Evolutionary conservation across 805 yeast genomes (phyloP).

Genomic region (Lipomyces kockii): DNA sequence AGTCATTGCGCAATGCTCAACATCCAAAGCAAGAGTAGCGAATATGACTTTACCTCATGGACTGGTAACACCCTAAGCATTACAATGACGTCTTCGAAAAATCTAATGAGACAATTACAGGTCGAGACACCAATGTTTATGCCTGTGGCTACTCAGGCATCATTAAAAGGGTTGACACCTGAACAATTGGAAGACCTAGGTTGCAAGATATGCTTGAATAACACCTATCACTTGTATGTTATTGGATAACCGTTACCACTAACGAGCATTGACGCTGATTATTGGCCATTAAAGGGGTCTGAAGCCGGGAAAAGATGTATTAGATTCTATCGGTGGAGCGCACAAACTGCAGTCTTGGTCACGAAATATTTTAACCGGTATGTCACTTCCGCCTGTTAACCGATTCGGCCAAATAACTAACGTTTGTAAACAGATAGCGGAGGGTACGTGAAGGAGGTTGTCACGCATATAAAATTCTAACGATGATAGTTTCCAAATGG

Average conservation of each 20-base stretch:
- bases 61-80: constrained; percentile 33
- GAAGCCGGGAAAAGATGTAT: constrained; percentile 50
- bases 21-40: constrained; percentile 52
- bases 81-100: not conserved
- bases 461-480: not conserved
- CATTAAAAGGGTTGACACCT: constrained; percentile 52
- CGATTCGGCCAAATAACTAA: not conserved
- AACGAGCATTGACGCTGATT: not conserved
- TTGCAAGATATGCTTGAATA: constrained; percentile 52
- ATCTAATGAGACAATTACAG: constrained; percentile 15
- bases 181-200: constrained; percentile 49
- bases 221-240: constrained; percentile 49
- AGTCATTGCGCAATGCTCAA: constrained; percentile 50
- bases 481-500: constrained; percentile 49
- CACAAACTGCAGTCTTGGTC: constrained; percentile 51
- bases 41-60: constrained; percentile 52
- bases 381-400: not conserved
- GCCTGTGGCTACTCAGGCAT: constrained; percentile 56
- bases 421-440: constrained; percentile 46
- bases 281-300: constrained; percentile 44
- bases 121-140: constrained; percentile 53
- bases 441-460: constrained; percentile 39
- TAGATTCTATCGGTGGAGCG: constrained; percentile 52
- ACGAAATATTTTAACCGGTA: constrained; percentile 48
- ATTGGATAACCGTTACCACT: not conserved